These are phyloP conservation scores for Trichoderma endophyticum DNA, from an alignment of 2,329 filamentous ascomycete species.

Conservation along the genomic window DNA sequence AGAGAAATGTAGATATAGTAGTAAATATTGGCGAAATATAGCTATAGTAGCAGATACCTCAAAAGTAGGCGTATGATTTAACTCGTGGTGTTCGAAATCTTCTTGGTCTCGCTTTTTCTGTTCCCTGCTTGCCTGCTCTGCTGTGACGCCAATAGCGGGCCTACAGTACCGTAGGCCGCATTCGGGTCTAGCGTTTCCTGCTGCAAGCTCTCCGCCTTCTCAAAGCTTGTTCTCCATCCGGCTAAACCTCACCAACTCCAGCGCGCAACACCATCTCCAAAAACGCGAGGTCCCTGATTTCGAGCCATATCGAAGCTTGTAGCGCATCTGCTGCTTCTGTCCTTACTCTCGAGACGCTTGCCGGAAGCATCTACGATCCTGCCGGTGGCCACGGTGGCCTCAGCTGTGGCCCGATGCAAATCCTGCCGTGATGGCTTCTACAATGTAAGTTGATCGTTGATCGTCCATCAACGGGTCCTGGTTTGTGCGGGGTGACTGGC, in stretches of 20 bases:
- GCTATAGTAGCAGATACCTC: no score
- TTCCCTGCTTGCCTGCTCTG: not conserved
- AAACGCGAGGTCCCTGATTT: not conserved
- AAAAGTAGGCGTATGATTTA: no score
- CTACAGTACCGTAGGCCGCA: not conserved
- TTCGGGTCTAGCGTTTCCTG: not conserved
- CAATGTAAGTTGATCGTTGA: constrained; percentile 27
- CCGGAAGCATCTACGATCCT: not conserved
- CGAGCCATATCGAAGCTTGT: not conserved
- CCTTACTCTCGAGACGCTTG: not conserved
- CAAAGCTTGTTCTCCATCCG: constrained; percentile 18
- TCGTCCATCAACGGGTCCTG: not conserved
- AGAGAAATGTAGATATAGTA: no score
- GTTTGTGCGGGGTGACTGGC: not conserved
- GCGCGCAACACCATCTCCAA: constrained; percentile 5
- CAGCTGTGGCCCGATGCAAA: constrained; percentile 1
- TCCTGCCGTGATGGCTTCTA: constrained; percentile 26
- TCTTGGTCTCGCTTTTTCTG: no score
- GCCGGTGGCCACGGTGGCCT: constrained; percentile 8
- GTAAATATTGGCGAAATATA: no score
- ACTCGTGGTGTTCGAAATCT: no score
- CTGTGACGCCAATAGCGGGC: constrained; percentile 2
- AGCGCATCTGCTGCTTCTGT: not conserved
- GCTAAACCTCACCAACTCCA: constrained; percentile 9
- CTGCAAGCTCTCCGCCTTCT: constrained; percentile 7